These are phyloP conservation scores for Fraxinus pennsylvanica DNA, from an alignment of 257 asterid species.

Conservation along the genomic window DNA sequence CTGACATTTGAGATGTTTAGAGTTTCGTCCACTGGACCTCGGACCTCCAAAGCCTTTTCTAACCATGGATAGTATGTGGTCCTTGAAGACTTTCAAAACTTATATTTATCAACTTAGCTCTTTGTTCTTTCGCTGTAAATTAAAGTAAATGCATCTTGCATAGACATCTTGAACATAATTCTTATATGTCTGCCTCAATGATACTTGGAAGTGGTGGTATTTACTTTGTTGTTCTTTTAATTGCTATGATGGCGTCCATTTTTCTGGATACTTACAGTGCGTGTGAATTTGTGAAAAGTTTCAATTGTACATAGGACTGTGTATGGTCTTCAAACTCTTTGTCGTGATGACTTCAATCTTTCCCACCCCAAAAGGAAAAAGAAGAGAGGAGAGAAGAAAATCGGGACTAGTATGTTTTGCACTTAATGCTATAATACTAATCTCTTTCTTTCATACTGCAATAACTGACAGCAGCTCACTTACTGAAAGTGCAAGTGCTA, in stretches of 20 bases:
- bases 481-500: neutral
- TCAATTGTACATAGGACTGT: neutral
- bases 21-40: neutral
- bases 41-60: neutral
- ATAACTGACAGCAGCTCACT: too few species aligned
- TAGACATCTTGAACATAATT: neutral
- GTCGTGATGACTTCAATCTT: neutral
- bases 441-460: neutral
- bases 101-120: slow-evolving; percentile 1
- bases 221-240: neutral
- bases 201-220: neutral
- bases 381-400: neutral
- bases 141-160: neutral
- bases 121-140: slow-evolving; percentile 11
- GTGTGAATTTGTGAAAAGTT: neutral
- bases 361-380: neutral
- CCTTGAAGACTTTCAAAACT: neutral
- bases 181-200: neutral
- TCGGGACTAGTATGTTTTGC: neutral
- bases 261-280: neutral
- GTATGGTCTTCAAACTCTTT: neutral
- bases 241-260: neutral
- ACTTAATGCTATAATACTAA: neutral
- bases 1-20: neutral
- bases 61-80: neutral